Evolutionary conservation across 768 basidiomycete genomes (phyloP).

Genomic region (Podaxis pistillaris): DNA sequence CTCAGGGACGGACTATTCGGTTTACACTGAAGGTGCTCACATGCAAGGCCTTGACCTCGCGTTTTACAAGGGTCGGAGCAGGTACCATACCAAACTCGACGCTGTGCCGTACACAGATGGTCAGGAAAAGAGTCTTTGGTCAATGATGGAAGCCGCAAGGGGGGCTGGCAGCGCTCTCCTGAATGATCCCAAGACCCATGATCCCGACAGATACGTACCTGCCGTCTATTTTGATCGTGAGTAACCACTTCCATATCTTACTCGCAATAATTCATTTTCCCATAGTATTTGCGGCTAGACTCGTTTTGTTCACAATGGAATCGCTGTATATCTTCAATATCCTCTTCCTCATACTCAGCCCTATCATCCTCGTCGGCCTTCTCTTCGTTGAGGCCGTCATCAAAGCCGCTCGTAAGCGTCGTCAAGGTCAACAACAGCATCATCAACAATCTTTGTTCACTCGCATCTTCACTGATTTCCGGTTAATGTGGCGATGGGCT

Average conservation of each 20-base stretch:
- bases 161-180: slow-evolving; percentile 56
- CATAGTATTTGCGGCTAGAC: slow-evolving; percentile 55
- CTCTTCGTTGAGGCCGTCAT: slow-evolving; percentile 28
- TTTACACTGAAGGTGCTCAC: slow-evolving; percentile 48
- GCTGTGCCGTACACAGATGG: slow-evolving; percentile 58
- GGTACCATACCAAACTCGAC: slow-evolving; percentile 78
- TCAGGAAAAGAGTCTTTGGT: slow-evolving; percentile 59
- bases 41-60: slow-evolving; percentile 77
- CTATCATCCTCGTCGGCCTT: slow-evolving; percentile 49
- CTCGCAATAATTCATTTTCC: background rate
- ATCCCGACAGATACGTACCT: slow-evolving; percentile 8
- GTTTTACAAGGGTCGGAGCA: slow-evolving; percentile 72
- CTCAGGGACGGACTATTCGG: slow-evolving; percentile 71
- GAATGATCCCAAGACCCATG: slow-evolving; percentile 25
- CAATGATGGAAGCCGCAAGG: slow-evolving; percentile 69
- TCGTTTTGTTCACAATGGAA: slow-evolving; percentile 55
- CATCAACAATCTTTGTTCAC: slow-evolving; percentile 1
- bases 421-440: background rate
- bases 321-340: slow-evolving; percentile 56
- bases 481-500: slow-evolving; percentile 44
- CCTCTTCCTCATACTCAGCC: slow-evolving; percentile 60
- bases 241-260: slow-evolving; percentile 21
- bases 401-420: slow-evolving; percentile 4
- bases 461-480: slow-evolving; percentile 18
- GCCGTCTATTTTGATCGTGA: slow-evolving; percentile 74